Evolutionary conservation across 2,329 filamentous ascomycete genomes (phyloP).

Genomic region (Diaporthe vexans): DNA sequence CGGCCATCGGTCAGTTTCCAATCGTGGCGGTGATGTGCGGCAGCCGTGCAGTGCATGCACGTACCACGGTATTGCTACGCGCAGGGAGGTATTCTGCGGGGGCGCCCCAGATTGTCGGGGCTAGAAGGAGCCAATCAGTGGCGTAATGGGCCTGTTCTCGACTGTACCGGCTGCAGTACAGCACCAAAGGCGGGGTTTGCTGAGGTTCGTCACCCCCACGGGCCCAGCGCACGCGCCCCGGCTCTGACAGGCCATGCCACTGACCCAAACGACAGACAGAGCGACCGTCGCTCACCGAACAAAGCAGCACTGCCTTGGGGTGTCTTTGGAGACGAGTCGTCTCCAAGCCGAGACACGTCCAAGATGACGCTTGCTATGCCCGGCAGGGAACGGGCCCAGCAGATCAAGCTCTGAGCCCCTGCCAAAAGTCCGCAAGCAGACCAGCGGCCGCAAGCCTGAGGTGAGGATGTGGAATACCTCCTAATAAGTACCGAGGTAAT

Average conservation of each 20-base stretch:
- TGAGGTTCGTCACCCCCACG: not conserved
- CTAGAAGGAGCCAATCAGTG: not conserved
- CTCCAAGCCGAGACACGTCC: not conserved
- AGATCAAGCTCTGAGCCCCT: not conserved
- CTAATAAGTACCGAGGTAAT: not conserved
- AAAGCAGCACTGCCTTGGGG: not conserved
- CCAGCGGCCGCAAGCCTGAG: too few species aligned
- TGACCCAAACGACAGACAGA: not conserved
- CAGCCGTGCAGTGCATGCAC: not conserved
- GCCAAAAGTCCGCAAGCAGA: slow-evolving; percentile 4
- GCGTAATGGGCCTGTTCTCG: not conserved
- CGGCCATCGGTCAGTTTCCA: slow-evolving; percentile 22
- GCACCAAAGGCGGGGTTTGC: slow-evolving; percentile 5
- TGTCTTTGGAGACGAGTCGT: not conserved
- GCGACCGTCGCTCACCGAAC: not conserved
- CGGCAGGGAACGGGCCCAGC: not conserved
- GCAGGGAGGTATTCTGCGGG: not conserved
- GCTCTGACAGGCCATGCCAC: slow-evolving; percentile 2
- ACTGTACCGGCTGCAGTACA: not conserved
- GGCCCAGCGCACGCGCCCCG: not conserved
- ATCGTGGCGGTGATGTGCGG: not conserved
- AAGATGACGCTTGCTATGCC: not conserved
- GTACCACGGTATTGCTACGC: not conserved
- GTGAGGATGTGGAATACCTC: too few species aligned
- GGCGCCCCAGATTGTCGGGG: slow-evolving; percentile 23